Base-by-base conservation (phyloP, 1,284 basidiomycete species). In the Prillingera fragicola region DNA sequence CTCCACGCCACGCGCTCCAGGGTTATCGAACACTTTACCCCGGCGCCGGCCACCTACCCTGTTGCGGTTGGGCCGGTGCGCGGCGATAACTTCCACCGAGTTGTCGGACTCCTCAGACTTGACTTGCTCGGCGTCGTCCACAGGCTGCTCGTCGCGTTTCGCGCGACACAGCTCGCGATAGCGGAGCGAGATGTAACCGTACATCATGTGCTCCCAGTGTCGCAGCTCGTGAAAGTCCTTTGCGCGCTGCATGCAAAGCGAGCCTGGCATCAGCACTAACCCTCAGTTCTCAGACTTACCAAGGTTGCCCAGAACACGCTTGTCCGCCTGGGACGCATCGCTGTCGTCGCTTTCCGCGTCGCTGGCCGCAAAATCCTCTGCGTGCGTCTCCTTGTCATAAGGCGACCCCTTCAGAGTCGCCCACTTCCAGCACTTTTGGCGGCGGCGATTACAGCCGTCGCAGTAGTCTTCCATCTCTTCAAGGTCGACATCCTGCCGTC, bases 171-270 rank as follows among this genome's bases (percentile, higher is more conserved):
- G 51, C 38, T 59, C 50, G 33, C 52, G 54, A 43, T 63, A 65
- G 15, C 52, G 52, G 2, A 33, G 38, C 14, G 46, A 41, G 29
- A 67, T 51, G 2, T 52, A 38, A 24, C 45, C 33, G 41, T 52
- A 67, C 10, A 69, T 44, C 13, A 36, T 45, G 34, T 59, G 42
- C 46, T 68, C 65, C 63, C 32, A 40, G 42, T 42, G 72, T 8
- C 74, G 62, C 58, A 80, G 75, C 14, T 33, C 39, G 35, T 46
- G 45, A 28, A 38, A 46, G n/a, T 24, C 17, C 8, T 21, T n/a
- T 5, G 45, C 24, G 24, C 45, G 39, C 17, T 25, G 9, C 19
- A 46, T 29, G 25, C 45, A 46, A 1, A 24, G 12, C 21, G 27
- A 38, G 10, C 43, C 33, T 43, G 28, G 2, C 7, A 24, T 28